Base-by-base conservation (phyloP, 108 stramenopile genomes). In the Cyclostephanos tholiformis region DNA sequence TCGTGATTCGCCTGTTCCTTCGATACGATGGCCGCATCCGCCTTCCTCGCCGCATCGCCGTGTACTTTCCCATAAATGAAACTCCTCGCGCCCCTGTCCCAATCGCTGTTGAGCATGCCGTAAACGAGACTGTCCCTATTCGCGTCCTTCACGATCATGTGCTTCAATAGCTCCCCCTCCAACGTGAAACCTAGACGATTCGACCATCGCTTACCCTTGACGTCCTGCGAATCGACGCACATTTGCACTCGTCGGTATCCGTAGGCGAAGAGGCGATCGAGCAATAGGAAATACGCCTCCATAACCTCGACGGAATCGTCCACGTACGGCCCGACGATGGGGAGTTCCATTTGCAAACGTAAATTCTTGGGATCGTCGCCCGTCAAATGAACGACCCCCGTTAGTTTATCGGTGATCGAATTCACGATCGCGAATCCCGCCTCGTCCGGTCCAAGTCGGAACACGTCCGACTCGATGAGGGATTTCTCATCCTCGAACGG, bases 61-160 rank as follows among this genome's bases (percentile, higher is more conserved):
- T 95, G 87, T 43, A 92, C 69, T 58, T 91, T 91, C 67, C 80
- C 80, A 23, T 79, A 83, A 50, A 94, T 53, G 8, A 85, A 83
- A 9, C 70, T 71, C 36, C 90, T 64, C 6, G 89, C 89, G 30
- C 93, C 93, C 71, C 88, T 88, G 41, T 91, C 86, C 93, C 93
- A 94, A 80, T 94, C 93, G 57, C 84, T 89, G 57, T 94, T 94
- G 57, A 94, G 80, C 87, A 94, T 89, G 4, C 87, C 91, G 55
- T 92, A 92, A n/a, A 92, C 79, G 56, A 81, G 68, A 61, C 86
- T 86, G 71, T 94, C 93, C 35, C 93, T 70, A 76, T 86, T 92
- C 13, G 91, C 74, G 17, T 94, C 88, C 77, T 94, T 94, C 68
- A 94, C 80, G 43, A 94, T 82, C 70, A 75, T 85, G 30, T 94